These are phyloP conservation scores for Kernera saxatilis DNA, from an alignment of 345 rosid species.

Conservation along the genomic window DNA sequence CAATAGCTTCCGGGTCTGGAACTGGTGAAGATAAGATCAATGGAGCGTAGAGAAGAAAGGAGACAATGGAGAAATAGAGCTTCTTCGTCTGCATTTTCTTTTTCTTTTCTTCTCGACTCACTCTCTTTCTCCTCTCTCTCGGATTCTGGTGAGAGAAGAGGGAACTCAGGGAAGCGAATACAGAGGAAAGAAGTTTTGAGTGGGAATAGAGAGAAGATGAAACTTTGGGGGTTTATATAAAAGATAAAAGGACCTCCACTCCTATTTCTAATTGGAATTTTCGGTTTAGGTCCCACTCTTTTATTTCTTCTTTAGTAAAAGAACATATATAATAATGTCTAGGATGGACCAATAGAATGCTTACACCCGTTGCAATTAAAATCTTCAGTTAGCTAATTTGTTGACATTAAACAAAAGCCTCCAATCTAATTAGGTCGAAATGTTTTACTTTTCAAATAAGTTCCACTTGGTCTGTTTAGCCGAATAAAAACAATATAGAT, in stretches of 20 bases:
- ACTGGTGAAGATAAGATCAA: conserved; percentile 49
- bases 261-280: conserved; percentile 12
- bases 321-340: neutral
- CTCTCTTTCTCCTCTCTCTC: conserved; percentile 1
- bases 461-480: conserved; percentile 12
- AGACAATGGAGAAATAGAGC: conserved; percentile 30
- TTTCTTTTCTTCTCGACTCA: neutral
- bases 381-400: neutral
- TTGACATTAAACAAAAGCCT: conserved; percentile 12
- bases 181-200: conserved; percentile 1
- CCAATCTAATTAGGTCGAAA: conserved; percentile 6
- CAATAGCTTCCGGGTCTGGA: conserved; percentile 56
- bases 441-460: conserved; percentile 8
- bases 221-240: conserved; percentile 22
- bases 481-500: neutral
- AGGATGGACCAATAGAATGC: neutral
- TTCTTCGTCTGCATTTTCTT: conserved; percentile 23
- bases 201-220: conserved; percentile 8
- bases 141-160: conserved; percentile 3
- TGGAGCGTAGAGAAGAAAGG: conserved; percentile 25
- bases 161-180: neutral
- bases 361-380: neutral
- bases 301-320: neutral
- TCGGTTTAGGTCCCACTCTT: conserved; percentile 25
- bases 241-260: neutral